These are phyloP conservation scores for Rhizophagus prolifer DNA, from an alignment of 192 early-diverging fungal genomes.

Conservation along the genomic window DNA sequence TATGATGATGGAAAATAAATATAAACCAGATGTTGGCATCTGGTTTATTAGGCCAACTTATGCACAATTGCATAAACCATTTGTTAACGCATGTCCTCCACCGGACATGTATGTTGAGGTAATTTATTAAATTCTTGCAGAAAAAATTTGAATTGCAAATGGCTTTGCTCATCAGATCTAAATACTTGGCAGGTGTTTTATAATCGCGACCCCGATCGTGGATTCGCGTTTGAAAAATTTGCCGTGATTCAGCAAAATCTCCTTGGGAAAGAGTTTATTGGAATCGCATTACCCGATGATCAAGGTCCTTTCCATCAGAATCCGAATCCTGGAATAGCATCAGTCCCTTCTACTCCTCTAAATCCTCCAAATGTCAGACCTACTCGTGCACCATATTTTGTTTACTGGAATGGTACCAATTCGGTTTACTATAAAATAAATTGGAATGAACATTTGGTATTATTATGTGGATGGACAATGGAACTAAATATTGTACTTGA, in stretches of 20 bases:
- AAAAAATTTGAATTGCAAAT: neutral
- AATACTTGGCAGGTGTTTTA: neutral
- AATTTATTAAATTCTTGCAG: too few relatives aligned
- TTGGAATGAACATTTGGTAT: conserved; percentile 8
- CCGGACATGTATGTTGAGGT: too few relatives aligned
- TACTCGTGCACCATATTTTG: neutral
- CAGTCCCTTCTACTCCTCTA: neutral
- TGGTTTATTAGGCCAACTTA: too few relatives aligned
- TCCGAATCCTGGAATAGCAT: neutral
- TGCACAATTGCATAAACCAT: too few relatives aligned
- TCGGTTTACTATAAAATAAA: conserved; percentile 5
- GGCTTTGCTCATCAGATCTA: too few relatives aligned
- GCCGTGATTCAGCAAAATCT: neutral
- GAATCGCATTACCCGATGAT: neutral
- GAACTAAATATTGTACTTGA: conserved; percentile 6
- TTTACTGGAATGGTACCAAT: neutral
- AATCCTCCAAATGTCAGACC: neutral
- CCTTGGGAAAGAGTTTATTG: neutral
- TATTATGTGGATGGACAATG: conserved; percentile 1
- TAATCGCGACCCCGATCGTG: neutral
- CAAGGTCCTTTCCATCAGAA: too few relatives aligned
- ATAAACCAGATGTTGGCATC: too few relatives aligned
- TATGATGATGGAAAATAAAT: too few relatives aligned
- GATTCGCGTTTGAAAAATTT: neutral
- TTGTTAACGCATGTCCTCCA: neutral